Evolutionary conservation across 2,329 filamentous ascomycete genomes (phyloP), one percentile per base, ranked within the genome.

Genomic region (Rosellinia necatrix): DNA sequence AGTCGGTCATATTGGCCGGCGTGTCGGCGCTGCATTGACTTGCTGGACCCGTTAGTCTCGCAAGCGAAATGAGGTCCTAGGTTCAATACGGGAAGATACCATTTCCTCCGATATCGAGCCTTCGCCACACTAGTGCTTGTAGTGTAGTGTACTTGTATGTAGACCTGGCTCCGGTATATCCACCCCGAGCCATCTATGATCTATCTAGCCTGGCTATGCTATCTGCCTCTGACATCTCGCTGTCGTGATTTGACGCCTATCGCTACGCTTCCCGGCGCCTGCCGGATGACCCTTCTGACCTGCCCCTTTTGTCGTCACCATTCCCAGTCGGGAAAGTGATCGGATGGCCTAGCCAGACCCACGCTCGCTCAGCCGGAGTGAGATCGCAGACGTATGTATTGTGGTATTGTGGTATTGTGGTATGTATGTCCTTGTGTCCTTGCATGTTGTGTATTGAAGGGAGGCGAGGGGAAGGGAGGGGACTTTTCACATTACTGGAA

Each of bases 251-350:
- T 17, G 32, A 42, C 4, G 24, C 24, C 12, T 40, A 54, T 49
- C 43, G 15, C 21, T 34, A 53, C 32, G 55, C 32, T 49, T 46
- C 49, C 43, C 40, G 44, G 21, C 38, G 54, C 10, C 30, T 25
- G 46, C 38, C 30, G 38, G 17, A 5, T 13, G 8, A 40, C 15
- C 35, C 32, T 17, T 12, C 25, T 25, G 43, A 58, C 55, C 50
- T 58, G 50, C 55, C 55, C 50, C 44, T 46, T 54, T 41, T 27
- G 55, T 43, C 50, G 47, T 34, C 44, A 40, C 55, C 55, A 30
- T 58, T 54, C 55, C 55, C 25, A 54, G 44, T 58, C 41, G 34
- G 55, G 55, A 41, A 58, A 54, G 55, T 58, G 55, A 49, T 58
- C 34, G 17, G 50, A 54, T 17, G 13, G 12, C 6, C 38, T 29